phyloP scores from a whole-genome alignment of 164 flowering plant species.

The Saururus chinensis region DNA sequence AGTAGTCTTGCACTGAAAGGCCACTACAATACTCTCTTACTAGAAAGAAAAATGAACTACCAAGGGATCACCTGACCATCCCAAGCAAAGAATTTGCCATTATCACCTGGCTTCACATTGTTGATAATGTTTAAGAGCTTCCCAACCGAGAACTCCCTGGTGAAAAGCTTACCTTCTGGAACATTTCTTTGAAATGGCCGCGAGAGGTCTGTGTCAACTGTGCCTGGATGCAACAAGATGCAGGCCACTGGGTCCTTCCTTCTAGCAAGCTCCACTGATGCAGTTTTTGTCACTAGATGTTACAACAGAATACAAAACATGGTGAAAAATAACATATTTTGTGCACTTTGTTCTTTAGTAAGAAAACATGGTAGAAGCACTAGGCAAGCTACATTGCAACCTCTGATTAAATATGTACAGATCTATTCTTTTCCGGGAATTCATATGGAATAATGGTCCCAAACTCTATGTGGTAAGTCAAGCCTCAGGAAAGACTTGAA shows the following conservation, averaged over 20 bases:
- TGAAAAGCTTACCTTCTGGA: slow-evolving; percentile 72
- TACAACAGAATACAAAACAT: neutral
- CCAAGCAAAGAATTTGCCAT: slow-evolving; percentile 97
- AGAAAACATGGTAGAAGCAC: too few species aligned
- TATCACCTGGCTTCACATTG: slow-evolving; percentile 48
- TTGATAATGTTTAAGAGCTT: slow-evolving; percentile 68
- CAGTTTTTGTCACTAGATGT: slow-evolving; percentile 61
- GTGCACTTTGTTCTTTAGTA: too few species aligned
- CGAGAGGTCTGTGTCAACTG: slow-evolving; percentile 91
- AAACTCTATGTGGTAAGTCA: too few species aligned
- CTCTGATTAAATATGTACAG: neutral
- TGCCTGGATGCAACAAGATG: slow-evolving; percentile 87
- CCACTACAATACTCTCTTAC: too few species aligned
- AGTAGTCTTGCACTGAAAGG: too few species aligned
- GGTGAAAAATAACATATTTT: neutral
- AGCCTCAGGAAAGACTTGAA: too few species aligned
- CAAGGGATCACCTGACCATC: slow-evolving; percentile 96
- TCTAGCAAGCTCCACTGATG: slow-evolving; percentile 72
- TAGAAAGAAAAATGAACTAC: slow-evolving; percentile 17
- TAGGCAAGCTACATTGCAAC: neutral
- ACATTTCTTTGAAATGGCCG: slow-evolving; percentile 87
- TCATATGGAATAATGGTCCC: too few species aligned
- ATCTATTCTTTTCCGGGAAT: too few species aligned
- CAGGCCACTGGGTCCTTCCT: slow-evolving; percentile 77
- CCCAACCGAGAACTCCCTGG: slow-evolving; percentile 78